Conservation (phyloP, 2,329 filamentous ascomycete species). For the Colletotrichum melonis region DNA sequence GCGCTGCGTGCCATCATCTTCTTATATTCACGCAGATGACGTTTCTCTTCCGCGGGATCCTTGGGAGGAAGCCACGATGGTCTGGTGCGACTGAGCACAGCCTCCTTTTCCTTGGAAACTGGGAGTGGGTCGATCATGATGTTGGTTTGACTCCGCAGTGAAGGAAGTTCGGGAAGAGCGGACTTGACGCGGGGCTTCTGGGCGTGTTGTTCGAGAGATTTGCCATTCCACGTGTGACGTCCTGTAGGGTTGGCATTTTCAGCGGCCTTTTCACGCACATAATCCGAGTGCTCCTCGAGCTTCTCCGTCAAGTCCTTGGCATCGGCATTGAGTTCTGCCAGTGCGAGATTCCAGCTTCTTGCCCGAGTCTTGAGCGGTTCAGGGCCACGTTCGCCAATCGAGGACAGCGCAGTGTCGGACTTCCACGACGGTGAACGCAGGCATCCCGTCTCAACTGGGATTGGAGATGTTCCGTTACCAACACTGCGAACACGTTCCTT, state of each 20-base stretch:
- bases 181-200: slow-evolving; percentile 69
- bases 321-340: slow-evolving; percentile 77
- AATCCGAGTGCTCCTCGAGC: slow-evolving; percentile 80
- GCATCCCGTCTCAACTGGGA: slow-evolving; percentile 69
- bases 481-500: slow-evolving; percentile 66
- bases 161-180: slow-evolving; percentile 76
- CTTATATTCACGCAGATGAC: slow-evolving; percentile 87
- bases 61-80: slow-evolving; percentile 90
- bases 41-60: slow-evolving; percentile 89
- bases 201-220: slow-evolving; percentile 39
- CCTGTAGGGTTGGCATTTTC: slow-evolving; percentile 38
- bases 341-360: slow-evolving; percentile 80
- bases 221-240: slow-evolving; percentile 53
- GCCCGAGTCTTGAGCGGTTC: slow-evolving; percentile 66
- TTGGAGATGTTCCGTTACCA: slow-evolving; percentile 73
- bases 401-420: slow-evolving; percentile 53
- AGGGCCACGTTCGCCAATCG: slow-evolving; percentile 41
- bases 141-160: slow-evolving; percentile 74
- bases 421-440: slow-evolving; percentile 68
- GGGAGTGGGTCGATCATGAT: slow-evolving; percentile 88
- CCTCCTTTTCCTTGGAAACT: slow-evolving; percentile 88
- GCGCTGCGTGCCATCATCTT: slow-evolving; percentile 79
- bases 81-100: slow-evolving; percentile 81
- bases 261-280: slow-evolving; percentile 39
- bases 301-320: slow-evolving; percentile 81